A percentile compares a stretch with the other conserved stretches of the same genome.
These are phyloP conservation scores for Ceratocystis papillata DNA, from an alignment of 2,329 filamentous ascomycete genomes.

Conservation along the genomic window DNA sequence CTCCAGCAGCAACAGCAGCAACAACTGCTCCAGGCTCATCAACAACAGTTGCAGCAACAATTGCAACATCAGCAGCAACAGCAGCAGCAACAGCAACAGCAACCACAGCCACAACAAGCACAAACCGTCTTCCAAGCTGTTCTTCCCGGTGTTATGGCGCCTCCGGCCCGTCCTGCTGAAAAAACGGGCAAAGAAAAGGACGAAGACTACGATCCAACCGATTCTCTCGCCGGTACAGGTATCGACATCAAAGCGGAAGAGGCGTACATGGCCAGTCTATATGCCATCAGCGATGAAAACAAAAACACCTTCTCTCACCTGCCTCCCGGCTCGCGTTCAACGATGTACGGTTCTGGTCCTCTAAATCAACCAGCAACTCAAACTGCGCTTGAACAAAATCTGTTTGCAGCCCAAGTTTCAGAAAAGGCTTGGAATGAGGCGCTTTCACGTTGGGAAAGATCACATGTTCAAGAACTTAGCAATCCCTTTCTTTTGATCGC, in stretches of 20 bases:
- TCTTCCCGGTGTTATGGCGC: constrained; percentile 41
- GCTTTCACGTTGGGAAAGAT: constrained; percentile 49
- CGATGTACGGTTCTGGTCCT: constrained; percentile 54
- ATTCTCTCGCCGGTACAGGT: constrained; percentile 72
- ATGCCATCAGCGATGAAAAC: constrained; percentile 34
- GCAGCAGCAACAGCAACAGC: background rate
- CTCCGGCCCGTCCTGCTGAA: constrained; percentile 51
- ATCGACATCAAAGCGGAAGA: constrained; percentile 83
- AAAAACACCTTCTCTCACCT: constrained; percentile 40
- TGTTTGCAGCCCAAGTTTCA: constrained; percentile 54
- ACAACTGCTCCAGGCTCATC: constrained; percentile 13
- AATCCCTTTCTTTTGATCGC: constrained; percentile 62
- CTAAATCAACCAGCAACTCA: constrained; percentile 51
- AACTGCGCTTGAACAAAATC: constrained; percentile 39
- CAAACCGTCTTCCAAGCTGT: constrained; percentile 25
- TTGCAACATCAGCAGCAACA: background rate
- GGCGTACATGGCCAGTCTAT: constrained; percentile 58
- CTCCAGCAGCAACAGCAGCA: constrained; percentile 20
- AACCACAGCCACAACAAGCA: constrained; percentile 12
- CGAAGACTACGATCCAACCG: constrained; percentile 66
- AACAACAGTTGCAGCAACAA: constrained; percentile 19
- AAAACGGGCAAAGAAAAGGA: constrained; percentile 50
- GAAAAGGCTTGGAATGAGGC: constrained; percentile 56
- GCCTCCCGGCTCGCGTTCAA: constrained; percentile 43
- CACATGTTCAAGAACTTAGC: constrained; percentile 56